phyloP scores from a whole-genome alignment of 495 filamentous ascomycete species.

The Penicillium waksmanii region DNA sequence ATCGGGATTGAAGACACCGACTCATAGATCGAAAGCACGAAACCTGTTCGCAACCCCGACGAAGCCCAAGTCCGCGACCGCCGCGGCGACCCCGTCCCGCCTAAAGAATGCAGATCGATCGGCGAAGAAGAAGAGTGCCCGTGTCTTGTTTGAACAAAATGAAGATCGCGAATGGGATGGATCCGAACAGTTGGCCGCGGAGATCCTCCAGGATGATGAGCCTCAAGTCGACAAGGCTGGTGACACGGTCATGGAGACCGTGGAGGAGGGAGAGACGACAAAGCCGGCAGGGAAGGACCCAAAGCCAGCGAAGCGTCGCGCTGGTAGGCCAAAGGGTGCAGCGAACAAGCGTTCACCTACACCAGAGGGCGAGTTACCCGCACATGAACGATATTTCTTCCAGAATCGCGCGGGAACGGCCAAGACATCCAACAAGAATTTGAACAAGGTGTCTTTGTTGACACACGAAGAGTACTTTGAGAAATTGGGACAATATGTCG shows the following conservation, averaged over 20 bases:
- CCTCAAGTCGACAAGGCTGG: slow-evolving; percentile 41
- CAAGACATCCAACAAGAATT: slow-evolving; percentile 85
- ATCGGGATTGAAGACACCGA: slow-evolving; percentile 49
- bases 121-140: slow-evolving; percentile 82
- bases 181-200: slow-evolving; percentile 70
- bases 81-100: slow-evolving; percentile 54
- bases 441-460: slow-evolving; percentile 74
- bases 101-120: slow-evolving; percentile 76
- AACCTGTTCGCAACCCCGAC: slow-evolving; percentile 47
- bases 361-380: slow-evolving; percentile 75
- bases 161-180: slow-evolving; percentile 79
- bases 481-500: slow-evolving; percentile 63
- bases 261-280: slow-evolving; percentile 37
- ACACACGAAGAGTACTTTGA: slow-evolving; percentile 91
- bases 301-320: slow-evolving; percentile 58
- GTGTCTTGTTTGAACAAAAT: slow-evolving; percentile 69
- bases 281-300: slow-evolving; percentile 33
- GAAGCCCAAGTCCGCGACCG: slow-evolving; percentile 32
- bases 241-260: slow-evolving; percentile 41
- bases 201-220: slow-evolving; percentile 63
- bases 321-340: slow-evolving; percentile 61
- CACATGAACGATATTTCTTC: slow-evolving; percentile 91
- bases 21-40: slow-evolving; percentile 45
- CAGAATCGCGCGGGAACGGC: slow-evolving; percentile 80
- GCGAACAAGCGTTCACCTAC: slow-evolving; percentile 75